These are phyloP conservation scores for Sanghuangporus baumii DNA, from an alignment of 1,284 basidiomycete genomes.

Conservation along the genomic window DNA sequence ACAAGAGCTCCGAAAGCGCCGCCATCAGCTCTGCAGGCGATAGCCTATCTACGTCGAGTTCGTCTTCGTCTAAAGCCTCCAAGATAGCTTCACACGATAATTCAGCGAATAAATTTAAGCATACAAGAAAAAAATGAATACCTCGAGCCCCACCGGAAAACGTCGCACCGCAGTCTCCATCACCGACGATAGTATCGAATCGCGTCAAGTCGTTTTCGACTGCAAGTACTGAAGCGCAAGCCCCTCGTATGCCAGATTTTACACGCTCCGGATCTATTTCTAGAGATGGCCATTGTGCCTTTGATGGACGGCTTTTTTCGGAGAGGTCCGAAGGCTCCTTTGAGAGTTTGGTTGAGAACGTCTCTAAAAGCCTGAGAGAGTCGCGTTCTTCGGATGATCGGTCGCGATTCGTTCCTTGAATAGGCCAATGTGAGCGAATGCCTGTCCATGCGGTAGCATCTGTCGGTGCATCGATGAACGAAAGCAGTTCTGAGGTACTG, in stretches of 20 bases:
- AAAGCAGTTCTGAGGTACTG: conserved; percentile 25
- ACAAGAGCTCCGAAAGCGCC: conserved; percentile 21
- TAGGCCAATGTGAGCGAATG: conserved; percentile 22
- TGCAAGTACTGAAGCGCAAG: conserved; percentile 31
- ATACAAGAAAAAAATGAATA: conserved; percentile 1
- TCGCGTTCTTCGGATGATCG: not conserved
- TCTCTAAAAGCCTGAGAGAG: not conserved
- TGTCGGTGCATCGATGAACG: conserved; percentile 35
- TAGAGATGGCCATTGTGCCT: not conserved
- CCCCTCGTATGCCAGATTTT: conserved; percentile 26
- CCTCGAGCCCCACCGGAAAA: conserved; percentile 28
- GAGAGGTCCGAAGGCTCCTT: not conserved
- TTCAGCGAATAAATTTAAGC: not conserved
- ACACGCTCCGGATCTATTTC: conserved; percentile 18
- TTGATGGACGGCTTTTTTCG: not conserved
- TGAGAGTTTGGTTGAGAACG: not conserved
- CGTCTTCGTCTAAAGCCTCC: conserved; percentile 15
- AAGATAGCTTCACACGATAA: conserved; percentile 11
- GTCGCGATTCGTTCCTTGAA: not conserved
- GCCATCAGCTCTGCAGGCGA: not conserved
- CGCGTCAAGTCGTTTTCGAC: conserved; percentile 36
- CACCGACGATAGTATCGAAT: conserved; percentile 36
- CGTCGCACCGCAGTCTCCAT: conserved; percentile 33
- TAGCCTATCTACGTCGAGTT: conserved; percentile 6
- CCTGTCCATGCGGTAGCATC: conserved; percentile 36